These are phyloP conservation scores for Sclerotinia minor DNA, from an alignment of 2,329 filamentous ascomycete genomes.

Conservation along the genomic window DNA sequence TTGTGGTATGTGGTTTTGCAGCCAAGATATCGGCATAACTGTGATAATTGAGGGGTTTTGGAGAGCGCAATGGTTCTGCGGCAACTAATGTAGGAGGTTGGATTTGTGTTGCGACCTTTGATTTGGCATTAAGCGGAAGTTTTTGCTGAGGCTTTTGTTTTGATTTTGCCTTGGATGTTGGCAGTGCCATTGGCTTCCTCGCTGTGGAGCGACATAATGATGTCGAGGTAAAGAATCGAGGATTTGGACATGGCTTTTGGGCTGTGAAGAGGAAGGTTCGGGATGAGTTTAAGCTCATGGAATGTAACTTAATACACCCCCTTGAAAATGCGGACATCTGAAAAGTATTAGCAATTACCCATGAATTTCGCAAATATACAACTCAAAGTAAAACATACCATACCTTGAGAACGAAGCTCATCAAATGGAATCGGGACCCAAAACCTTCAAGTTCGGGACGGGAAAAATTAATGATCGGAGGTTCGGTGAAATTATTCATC, in stretches of 20 bases:
- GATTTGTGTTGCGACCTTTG: neutral
- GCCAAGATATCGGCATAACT: conserved; percentile 57
- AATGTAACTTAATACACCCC: conserved; percentile 37
- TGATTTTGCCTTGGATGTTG: conserved; percentile 17
- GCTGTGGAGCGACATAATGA: conserved; percentile 32
- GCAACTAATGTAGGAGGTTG: conserved; percentile 3
- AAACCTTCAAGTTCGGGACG: conserved; percentile 12
- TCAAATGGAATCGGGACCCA: neutral
- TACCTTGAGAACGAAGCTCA: conserved; percentile 27
- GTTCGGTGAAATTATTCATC: conserved; percentile 29
- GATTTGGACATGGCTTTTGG: conserved; percentile 25
- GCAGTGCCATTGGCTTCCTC: conserved; percentile 21
- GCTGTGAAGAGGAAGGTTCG: conserved; percentile 26
- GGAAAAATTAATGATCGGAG: conserved; percentile 30
- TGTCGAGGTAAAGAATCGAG: conserved; percentile 33
- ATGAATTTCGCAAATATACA: neutral
- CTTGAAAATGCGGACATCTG: conserved; percentile 45
- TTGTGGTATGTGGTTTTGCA: conserved; percentile 54
- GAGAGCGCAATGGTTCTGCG: neutral
- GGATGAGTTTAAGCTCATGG: conserved; percentile 27
- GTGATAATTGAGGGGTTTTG: conserved; percentile 39
- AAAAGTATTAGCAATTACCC: conserved; percentile 26
- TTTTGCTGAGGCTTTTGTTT: conserved; percentile 16
- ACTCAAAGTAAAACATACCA: conserved; percentile 11
- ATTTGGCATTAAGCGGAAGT: conserved; percentile 19